Evolutionary conservation across 257 asterid species (phyloP), one percentile per base, ranked within the genome.

Genomic region (Vinca minor): DNA sequence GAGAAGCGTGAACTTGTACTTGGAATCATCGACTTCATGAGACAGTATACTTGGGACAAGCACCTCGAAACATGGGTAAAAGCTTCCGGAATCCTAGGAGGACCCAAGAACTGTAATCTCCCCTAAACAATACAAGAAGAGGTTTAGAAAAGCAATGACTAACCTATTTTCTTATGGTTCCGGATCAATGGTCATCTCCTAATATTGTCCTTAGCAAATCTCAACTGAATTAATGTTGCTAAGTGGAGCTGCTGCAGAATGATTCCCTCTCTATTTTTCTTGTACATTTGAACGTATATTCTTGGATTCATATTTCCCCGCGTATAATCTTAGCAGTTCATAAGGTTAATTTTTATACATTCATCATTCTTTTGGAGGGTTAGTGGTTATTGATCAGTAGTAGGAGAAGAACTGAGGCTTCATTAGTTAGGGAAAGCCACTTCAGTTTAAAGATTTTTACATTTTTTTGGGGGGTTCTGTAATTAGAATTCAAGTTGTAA

Each of bases 31-130:
- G 98, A 93, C 78, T 93, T 89, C 80, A 89, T 89, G 97, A 86
- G 97, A 74, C 97, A 93, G 66, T 87, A 93, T 64, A 93, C 98
- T 5, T 87, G 97, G 98, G 98, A 93, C 81, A 93, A 93, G 78
- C 97, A 93, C 78, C 84, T 89, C 5, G 98, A 89, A 65, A 87
- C 95, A 1, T 93, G 98, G 98, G 96, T 90, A 20, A 89, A 93
- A 79, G 85, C 97, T 32, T 76, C 96, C 0, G 96, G 98, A 32
- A 89, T 93, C 63, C 98, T 93, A 28, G 98, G 98, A 12, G 97
- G 98, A 13, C 87, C 90, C 65, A 93, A 80, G 73, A 87, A 93
- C 97, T 0, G 92, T 93, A 54, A 93, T 93, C 42, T 93, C 98
- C 21, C 97, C 97, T 1, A 84, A 81, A 71, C 96, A 93, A 75